Evolutionary conservation across 352 stramenopile species (phyloP).

Genomic region (Lagenidium giganteum): DNA sequence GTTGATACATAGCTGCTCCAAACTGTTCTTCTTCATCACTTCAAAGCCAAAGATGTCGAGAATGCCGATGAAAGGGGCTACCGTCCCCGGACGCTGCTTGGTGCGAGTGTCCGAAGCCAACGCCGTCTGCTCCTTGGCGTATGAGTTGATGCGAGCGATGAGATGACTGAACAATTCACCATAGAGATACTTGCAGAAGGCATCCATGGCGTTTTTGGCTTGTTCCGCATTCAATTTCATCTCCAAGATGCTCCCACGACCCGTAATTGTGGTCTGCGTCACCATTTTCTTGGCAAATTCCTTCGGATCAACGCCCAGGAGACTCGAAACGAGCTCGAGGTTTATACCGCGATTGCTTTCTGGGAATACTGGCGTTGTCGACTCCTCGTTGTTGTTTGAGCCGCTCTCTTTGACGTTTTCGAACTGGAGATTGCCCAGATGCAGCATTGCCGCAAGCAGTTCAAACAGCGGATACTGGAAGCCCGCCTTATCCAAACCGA

Average conservation of each 20-base stretch:
- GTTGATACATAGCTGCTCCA: conserved; percentile 91
- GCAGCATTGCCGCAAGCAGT: conserved; percentile 59
- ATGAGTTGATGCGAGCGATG: conserved; percentile 71
- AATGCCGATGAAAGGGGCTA: conserved; percentile 72
- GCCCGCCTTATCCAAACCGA: conserved; percentile 52
- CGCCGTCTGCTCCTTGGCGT: conserved; percentile 51
- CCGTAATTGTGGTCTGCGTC: conserved; percentile 77
- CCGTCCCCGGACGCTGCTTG: not conserved
- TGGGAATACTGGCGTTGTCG: conserved; percentile 39
- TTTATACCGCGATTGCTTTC: conserved; percentile 47
- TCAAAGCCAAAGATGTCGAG: conserved; percentile 92
- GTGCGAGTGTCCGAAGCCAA: not conserved
- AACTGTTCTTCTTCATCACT: conserved; percentile 82
- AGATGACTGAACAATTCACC: conserved; percentile 77
- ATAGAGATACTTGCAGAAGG: conserved; percentile 84
- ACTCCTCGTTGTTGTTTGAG: conserved; percentile 17
- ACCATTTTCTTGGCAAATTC: conserved; percentile 81
- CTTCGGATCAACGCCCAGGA: conserved; percentile 43
- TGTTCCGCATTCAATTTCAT: conserved; percentile 69
- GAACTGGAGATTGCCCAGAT: conserved; percentile 70
- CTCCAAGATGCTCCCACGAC: conserved; percentile 66
- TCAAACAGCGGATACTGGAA: conserved; percentile 76
- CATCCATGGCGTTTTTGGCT: conserved; percentile 76
- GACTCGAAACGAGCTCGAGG: conserved; percentile 44
- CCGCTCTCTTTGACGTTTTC: not conserved